Percentiles rank a stretch among this genome's conserved stretches.
phyloP scores from a whole-genome alignment of 1,139 yeast genomes.

The Candida glucosophila region DNA sequence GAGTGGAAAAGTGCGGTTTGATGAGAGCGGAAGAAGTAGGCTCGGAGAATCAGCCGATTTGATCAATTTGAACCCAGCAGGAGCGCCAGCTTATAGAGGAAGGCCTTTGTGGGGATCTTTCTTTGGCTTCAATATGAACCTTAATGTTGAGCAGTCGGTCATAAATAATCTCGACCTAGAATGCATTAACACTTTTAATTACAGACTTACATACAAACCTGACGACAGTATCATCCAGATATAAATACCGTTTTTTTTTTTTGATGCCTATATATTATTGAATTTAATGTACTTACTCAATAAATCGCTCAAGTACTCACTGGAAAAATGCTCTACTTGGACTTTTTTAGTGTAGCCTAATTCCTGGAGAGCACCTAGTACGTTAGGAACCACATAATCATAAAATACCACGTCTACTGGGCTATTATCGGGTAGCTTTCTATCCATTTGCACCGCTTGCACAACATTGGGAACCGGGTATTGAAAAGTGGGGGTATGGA shows the following conservation, averaged over 20 bases:
- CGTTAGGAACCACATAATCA: conserved; percentile 60
- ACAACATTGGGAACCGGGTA: conserved; percentile 73
- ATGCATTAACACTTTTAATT: conserved; percentile 50
- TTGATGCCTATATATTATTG: conserved; percentile 5
- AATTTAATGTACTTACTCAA: conserved; percentile 20
- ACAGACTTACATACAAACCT: conserved; percentile 59
- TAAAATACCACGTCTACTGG: conserved; percentile 67
- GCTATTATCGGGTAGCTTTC: conserved; percentile 11
- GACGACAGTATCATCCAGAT: conserved; percentile 41
- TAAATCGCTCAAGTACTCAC: conserved; percentile 24
- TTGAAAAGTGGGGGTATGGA: conserved; percentile 53
- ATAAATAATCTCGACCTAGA: conserved; percentile 31
- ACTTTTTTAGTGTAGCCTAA: conserved; percentile 13
- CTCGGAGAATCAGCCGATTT: conserved; percentile 53
- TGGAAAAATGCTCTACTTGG: conserved; percentile 21
- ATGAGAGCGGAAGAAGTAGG: conserved; percentile 61
- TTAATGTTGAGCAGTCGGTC: conserved; percentile 53
- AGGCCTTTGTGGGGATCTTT: conserved; percentile 55
- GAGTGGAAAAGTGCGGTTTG: conserved; percentile 62
- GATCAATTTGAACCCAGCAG: conserved; percentile 8
- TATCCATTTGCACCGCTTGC: conserved; percentile 29
- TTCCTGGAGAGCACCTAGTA: conserved; percentile 47
- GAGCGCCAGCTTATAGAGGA: conserved; percentile 7
- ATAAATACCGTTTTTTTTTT: conserved; percentile 8
- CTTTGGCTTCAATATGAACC: conserved; percentile 54